These are phyloP conservation scores for Fusarium goolgardi DNA, from an alignment of 2,329 filamentous ascomycete species.

Conservation along the genomic window DNA sequence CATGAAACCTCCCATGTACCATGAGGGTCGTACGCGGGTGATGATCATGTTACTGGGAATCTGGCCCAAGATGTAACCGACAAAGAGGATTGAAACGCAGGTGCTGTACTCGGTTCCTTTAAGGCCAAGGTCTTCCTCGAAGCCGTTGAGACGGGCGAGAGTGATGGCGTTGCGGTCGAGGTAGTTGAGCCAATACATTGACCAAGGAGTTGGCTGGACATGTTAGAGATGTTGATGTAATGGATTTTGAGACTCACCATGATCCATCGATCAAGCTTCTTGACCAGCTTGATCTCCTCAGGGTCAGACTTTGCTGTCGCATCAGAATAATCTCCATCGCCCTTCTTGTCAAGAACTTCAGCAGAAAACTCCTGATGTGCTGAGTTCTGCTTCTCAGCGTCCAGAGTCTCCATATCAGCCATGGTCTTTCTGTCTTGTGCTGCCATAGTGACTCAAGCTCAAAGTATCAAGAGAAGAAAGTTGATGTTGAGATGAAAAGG, in stretches of 20 bases:
- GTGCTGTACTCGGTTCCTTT: constrained; percentile 52
- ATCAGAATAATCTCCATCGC: constrained; percentile 40
- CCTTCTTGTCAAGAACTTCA: constrained; percentile 36
- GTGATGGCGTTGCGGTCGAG: constrained; percentile 68
- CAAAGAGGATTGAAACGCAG: constrained; percentile 52
- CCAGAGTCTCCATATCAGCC: constrained; percentile 11
- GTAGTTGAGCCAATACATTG: constrained; percentile 57
- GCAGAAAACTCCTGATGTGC: constrained; percentile 37
- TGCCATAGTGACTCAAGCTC: constrained; percentile 21
- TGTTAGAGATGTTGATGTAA: neutral
- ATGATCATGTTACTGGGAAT: constrained; percentile 58
- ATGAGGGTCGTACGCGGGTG: constrained; percentile 56
- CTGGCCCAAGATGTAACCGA: constrained; percentile 52
- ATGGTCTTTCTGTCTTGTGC: constrained; percentile 20
- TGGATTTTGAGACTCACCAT: constrained; percentile 10
- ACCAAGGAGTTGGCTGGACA: constrained; percentile 50
- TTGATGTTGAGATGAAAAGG: neutral
- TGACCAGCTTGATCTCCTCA: constrained; percentile 36
- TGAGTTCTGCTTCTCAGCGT: constrained; percentile 37
- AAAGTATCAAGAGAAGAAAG: neutral
- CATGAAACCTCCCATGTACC: constrained; percentile 57
- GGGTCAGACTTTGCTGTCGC: constrained; percentile 39
- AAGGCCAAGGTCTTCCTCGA: constrained; percentile 64
- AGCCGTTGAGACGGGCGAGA: constrained; percentile 64
- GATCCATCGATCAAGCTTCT: constrained; percentile 38